These are phyloP conservation scores for Cynanchum wilfordii DNA, from an alignment of 257 asterid genomes.

Conservation along the genomic window DNA sequence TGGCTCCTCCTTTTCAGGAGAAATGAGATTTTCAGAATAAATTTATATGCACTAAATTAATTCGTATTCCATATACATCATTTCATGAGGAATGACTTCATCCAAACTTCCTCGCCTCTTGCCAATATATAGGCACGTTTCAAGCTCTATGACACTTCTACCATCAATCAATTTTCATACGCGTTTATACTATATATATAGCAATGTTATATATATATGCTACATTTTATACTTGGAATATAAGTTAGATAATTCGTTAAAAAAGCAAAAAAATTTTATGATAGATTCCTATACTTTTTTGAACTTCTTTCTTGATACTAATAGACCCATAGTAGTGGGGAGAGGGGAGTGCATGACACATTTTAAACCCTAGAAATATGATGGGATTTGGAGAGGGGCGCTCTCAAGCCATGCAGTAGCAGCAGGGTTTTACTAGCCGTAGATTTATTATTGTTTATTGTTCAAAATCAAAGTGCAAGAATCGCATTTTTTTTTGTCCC, in stretches of 20 bases:
- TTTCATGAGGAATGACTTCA: slow-evolving; percentile 3
- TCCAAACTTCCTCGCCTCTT: neutral
- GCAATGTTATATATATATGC: no score
- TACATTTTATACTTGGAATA: no score
- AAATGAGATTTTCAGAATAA: neutral
- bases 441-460: neutral
- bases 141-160: no score
- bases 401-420: neutral
- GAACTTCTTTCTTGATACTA: no score
- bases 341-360: no score
- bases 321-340: no score
- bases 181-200: no score
- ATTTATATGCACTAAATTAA: neutral
- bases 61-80: slow-evolving; percentile 11
- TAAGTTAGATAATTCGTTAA: no score
- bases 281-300: no score
- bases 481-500: neutral
- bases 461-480: neutral
- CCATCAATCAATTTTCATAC: no score
- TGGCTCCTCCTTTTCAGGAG: slow-evolving; percentile 7
- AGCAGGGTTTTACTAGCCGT: neutral
- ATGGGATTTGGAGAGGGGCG: neutral
- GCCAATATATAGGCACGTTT: neutral
- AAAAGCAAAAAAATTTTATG: no score
- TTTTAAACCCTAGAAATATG: no score